Conservation (phyloP, 78 protist species). For the Dictyostelium firmibasis region DNA sequence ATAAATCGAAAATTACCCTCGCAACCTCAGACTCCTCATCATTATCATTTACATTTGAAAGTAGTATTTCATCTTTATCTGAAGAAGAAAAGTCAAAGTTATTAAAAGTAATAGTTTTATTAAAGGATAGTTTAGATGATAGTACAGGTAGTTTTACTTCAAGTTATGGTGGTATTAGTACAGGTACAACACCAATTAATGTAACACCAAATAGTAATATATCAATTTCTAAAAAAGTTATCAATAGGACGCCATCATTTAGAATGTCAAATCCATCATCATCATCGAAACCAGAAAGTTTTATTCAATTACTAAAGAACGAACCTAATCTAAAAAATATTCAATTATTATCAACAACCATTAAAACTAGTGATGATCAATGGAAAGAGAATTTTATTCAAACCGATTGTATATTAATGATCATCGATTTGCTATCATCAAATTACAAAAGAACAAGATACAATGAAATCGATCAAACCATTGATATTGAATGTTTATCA, state of each 20-base stretch:
- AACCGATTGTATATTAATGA: constrained; percentile 1
- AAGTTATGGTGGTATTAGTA: not conserved
- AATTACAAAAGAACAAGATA: constrained; percentile 15
- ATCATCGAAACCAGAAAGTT: constrained; percentile 1
- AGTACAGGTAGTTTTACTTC: not conserved
- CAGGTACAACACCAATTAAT: not conserved
- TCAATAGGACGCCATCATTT: not conserved
- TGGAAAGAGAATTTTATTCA: not conserved
- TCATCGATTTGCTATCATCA: not conserved
- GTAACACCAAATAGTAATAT: not conserved
- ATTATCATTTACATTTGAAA: not conserved
- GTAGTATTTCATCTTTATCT: not conserved
- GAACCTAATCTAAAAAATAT: constrained; percentile 16
- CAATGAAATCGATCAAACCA: not conserved
- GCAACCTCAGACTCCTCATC: not conserved
- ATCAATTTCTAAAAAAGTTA: not conserved
- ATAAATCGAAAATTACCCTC: constrained; percentile 7
- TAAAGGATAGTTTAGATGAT: not conserved
- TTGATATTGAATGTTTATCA: constrained; percentile 23
- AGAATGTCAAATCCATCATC: not conserved
- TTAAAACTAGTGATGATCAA: not conserved
- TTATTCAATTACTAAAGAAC: not conserved
- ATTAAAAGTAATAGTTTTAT: not conserved
- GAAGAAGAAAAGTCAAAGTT: not conserved
- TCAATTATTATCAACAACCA: not conserved